Conservation (phyloP, 345 rosid species). For the Lepidium aucheri region DNA sequence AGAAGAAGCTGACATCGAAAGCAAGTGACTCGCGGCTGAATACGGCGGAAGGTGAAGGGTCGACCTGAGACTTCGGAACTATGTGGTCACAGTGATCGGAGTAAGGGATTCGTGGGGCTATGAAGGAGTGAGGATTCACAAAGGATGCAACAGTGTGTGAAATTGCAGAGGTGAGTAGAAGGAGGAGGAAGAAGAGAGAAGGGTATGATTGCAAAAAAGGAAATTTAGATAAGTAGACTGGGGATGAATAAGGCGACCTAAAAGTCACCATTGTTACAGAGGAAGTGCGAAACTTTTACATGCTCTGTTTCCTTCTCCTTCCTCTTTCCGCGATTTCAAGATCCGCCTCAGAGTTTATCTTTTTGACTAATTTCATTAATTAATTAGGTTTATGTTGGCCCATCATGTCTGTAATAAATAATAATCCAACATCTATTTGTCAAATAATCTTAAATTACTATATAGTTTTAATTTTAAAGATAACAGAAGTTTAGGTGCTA, state of each 20-base stretch:
- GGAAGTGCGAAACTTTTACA: conserved; percentile 6
- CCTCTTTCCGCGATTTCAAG: conserved; percentile 1
- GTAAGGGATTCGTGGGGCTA: conserved; percentile 27
- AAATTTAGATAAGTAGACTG: conserved; percentile 11
- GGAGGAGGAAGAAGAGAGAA: conserved; percentile 2
- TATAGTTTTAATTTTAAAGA: no score
- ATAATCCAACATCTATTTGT: no score
- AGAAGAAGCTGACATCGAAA: conserved; percentile 36
- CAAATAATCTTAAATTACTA: no score
- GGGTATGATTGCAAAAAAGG: background rate
- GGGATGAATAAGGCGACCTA: background rate
- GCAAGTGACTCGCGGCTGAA: conserved; percentile 20
- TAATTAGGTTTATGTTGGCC: no score
- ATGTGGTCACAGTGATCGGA: conserved; percentile 42
- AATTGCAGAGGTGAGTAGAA: conserved; percentile 17
- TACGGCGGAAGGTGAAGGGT: conserved; percentile 6
- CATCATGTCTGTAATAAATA: no score
- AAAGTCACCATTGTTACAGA: conserved; percentile 28
- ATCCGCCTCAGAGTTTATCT: background rate
- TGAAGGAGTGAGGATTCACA: conserved; percentile 13
- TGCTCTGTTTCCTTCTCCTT: conserved; percentile 14
- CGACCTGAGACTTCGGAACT: conserved; percentile 37
- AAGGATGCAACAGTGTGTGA: conserved; percentile 19
- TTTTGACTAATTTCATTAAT: no score
- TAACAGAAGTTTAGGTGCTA: background rate